phyloP scores from a whole-genome alignment of 1,139 yeast species.

The Wickerhamomyces sp. region DNA sequence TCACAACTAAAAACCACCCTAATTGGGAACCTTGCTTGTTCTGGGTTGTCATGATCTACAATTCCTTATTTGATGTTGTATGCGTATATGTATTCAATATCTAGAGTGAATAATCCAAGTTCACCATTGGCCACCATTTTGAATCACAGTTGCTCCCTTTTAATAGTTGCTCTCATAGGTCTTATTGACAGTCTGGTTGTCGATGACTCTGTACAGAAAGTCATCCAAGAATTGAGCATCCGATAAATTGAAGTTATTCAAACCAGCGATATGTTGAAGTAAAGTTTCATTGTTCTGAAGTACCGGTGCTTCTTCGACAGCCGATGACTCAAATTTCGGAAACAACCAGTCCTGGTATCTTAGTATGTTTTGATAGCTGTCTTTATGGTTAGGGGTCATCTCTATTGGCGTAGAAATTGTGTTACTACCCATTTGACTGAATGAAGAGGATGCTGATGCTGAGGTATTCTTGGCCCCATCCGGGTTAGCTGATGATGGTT shows the following conservation, averaged over 20 bases:
- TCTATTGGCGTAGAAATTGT: background rate
- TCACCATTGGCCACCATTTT: too few species aligned
- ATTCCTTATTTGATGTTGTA: too few species aligned
- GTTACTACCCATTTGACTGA: too few species aligned
- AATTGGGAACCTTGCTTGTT: too few species aligned
- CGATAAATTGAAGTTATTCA: constrained; percentile 11
- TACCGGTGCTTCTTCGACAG: background rate
- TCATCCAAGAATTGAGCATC: constrained; percentile 19
- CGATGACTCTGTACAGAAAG: constrained; percentile 15
- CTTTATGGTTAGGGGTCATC: constrained; percentile 6
- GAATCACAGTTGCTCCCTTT: too few species aligned
- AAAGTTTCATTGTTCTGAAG: constrained; percentile 6
- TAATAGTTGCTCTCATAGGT: background rate
- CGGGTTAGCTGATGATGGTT: constrained; percentile 1
- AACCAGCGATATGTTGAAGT: constrained; percentile 14
- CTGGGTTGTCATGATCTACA: too few species aligned
- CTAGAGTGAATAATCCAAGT: too few species aligned
- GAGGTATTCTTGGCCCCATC: background rate
- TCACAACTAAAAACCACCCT: too few species aligned
- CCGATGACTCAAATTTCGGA: constrained; percentile 11
- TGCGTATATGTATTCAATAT: too few species aligned
- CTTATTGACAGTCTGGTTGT: background rate
- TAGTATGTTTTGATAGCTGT: constrained; percentile 15
- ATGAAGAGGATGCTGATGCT: too few species aligned
- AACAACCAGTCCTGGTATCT: constrained; percentile 23